Base-by-base conservation (phyloP, 2,329 filamentous ascomycete species). In the Aspergillus caelatus region DNA sequence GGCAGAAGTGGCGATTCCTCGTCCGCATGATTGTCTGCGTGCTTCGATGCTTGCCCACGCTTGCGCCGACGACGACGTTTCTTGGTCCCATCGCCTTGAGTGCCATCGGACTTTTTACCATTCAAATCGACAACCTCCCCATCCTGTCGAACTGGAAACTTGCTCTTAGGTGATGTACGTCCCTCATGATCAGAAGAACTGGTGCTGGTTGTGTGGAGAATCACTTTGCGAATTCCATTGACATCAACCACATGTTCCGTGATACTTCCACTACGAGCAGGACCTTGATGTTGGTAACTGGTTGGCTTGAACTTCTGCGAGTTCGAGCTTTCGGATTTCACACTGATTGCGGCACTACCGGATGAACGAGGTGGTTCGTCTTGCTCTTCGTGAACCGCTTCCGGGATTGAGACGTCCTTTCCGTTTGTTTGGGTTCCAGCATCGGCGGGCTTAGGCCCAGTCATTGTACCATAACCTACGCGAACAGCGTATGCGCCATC, bases 211-310 rank as follows among this genome's bases (percentile, higher is more conserved):
- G 88, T 88, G 72, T 92, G 89, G 30, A 94, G 81, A 1, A 94
- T 86, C 52, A 93, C 86, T 78, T 94, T 94, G 67, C 88, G 87
- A 58, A 93, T 85, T 2, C 91, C 91, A 61, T 89, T 88, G 2
- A 89, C 83, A 71, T 94, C 89, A 61, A 93, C 81, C n/a, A 91
- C 82, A 65, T 91, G 91, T 77, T 94, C 91, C 0, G 91, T 93
- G 70, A 94, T 92, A 74, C 89, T 92, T 32, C 91, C 91, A 68
- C 89, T 92, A 62, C 90, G 84, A 7, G 89, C 88, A 5, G 83
- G 81, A 10, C 84, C 82, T 39, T 80, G 80, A 57, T 78, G 78
- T 21, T 74, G 71, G 45, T 79, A 78, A 32, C 68, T 65, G 34
- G 67, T 77, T 12, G 57, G 57, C 9, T 71, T 68, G 1, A 32